Evolutionary conservation across 108 stramenopile genomes (phyloP).

Genomic region (Nannochloropsis salina): DNA sequence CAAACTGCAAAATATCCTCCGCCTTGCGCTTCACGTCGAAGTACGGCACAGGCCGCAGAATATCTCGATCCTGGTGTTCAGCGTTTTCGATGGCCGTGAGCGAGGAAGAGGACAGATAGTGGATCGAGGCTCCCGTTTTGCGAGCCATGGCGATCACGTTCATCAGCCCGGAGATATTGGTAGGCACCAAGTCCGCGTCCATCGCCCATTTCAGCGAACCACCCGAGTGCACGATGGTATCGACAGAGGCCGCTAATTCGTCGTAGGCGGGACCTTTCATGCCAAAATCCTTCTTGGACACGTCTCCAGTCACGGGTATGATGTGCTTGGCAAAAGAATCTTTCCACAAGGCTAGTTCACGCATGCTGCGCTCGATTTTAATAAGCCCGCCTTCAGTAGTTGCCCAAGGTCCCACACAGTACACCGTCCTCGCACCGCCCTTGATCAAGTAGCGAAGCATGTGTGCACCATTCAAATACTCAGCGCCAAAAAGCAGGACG

Average conservation of each 20-base stretch:
- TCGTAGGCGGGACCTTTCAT: background rate
- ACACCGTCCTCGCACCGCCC: background rate
- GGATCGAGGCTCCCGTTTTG: background rate
- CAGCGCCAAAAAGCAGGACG: background rate
- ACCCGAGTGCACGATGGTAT: background rate
- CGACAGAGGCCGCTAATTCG: background rate
- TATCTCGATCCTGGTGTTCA: background rate
- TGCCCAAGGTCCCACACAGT: background rate
- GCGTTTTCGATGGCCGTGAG: background rate
- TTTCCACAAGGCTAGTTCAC: slow-evolving; percentile 10
- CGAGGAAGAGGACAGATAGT: background rate
- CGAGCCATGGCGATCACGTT: background rate
- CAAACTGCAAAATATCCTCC: background rate
- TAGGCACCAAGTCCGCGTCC: background rate
- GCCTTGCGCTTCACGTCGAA: slow-evolving; percentile 1
- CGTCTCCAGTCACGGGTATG: background rate
- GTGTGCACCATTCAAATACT: slow-evolving; percentile 14
- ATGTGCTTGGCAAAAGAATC: background rate
- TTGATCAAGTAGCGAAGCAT: background rate
- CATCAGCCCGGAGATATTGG: background rate
- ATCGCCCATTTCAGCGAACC: background rate
- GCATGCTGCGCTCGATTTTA: background rate
- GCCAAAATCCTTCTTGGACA: slow-evolving; percentile 1
- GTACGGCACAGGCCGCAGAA: background rate
- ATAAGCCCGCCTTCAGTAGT: background rate